Base-by-base conservation (phyloP, 2,329 filamentous ascomycete species). In the Leptosphaerulina australis region DNA sequence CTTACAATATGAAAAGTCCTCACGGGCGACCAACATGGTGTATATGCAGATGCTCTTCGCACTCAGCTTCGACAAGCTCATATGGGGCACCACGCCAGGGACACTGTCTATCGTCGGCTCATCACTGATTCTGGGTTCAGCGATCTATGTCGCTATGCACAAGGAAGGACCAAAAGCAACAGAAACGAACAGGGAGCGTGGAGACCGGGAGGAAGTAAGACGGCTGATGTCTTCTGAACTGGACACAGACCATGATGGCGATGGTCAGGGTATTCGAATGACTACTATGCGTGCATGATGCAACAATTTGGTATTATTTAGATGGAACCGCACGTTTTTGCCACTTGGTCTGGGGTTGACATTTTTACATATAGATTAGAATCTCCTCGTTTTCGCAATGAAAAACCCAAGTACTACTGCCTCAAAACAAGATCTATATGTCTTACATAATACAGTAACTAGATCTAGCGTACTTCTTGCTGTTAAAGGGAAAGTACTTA, bases 1-100 rank as follows among this genome's bases (percentile, higher is more conserved):
- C 0, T 74, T 97, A 37, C 79, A 87, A 18, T 84, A 87, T 53
- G 88, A 92, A 64, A 87, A 87, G 55, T 81, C 80, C 1, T 75
- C 76, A 3, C 77, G 82, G 15, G 84, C 83, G 2, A 87, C 83
- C 0, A 84, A 83, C 45, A 87, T 88, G 83, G 76, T 86, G 0
- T 89, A 88, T 64, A 84, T 81, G 35, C 84, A 88, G 67, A 87
- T 88, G 84, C 71, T 88, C 3, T 88, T 88, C 68, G 86, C 86
- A 2, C 69, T 88, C 9, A 75, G 78, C 3, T 84, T 85, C 11
- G 86, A 89, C 66, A 83, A 83, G 59, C 56, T 86, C 9, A 74
- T 88, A 12, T 88, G 84, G 75, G 81, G 83, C 3, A 81, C 79
- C 12, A 82, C 79, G 5, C 82, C 86, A 1, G 80, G 79, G 7